phyloP scores from a whole-genome alignment of 768 basidiomycete species.

The Podaxis sp. region DNA sequence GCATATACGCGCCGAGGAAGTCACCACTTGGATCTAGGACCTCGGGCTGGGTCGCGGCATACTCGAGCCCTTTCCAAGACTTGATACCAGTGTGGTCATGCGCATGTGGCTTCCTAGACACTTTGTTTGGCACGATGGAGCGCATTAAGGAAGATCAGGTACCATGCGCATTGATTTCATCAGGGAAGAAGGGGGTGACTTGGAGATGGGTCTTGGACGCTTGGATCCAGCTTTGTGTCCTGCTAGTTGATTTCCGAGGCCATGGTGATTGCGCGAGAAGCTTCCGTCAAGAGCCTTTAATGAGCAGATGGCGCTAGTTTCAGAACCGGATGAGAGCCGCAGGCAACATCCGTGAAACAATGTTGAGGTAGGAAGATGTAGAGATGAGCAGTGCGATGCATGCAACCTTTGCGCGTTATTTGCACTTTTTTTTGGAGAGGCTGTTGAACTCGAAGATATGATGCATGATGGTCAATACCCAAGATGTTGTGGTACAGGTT shows the following conservation, averaged over 20 bases:
- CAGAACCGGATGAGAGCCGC: background rate
- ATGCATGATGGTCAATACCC: background rate
- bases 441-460: background rate
- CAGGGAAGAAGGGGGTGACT: background rate
- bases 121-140: background rate
- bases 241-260: slow-evolving; percentile 1
- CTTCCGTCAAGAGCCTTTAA: background rate
- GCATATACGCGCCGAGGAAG: background rate
- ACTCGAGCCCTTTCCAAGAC: background rate
- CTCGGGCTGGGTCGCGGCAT: too few species aligned
- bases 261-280: background rate
- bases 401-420: background rate
- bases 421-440: background rate
- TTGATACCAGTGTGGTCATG: background rate
- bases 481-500: too few species aligned
- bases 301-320: background rate
- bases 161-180: background rate
- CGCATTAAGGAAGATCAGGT: slow-evolving; percentile 8
- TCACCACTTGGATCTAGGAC: background rate
- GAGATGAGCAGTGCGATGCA: background rate
- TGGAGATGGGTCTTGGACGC: background rate
- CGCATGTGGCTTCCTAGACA: background rate
- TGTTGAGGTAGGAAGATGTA: background rate
- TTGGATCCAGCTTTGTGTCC: background rate
- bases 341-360: background rate